Evolutionary conservation across 163 green algal species (phyloP), one percentile per base, ranked within the genome.

Genomic region (Dunaliella salina): DNA sequence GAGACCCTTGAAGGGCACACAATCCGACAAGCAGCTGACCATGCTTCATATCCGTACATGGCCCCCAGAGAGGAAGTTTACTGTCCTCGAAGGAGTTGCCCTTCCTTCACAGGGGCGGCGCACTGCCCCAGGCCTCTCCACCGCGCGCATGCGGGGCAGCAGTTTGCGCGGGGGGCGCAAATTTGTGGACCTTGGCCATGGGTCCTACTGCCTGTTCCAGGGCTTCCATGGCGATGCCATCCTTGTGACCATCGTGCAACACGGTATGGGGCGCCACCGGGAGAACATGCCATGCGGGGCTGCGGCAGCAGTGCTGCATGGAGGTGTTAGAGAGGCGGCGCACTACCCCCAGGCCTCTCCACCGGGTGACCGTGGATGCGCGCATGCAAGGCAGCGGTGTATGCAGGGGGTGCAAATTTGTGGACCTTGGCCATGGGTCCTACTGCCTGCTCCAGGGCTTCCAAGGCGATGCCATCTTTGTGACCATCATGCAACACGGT

Each of bases 211-310:
- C 71, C 0, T 35, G 33, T 33, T 93, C 90, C n/a, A 93, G 85
- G 13, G 80, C 30, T 8, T 85, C 69, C 24, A 92, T 67, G 26
- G 88, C 57, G 0, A 93, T 80, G 22, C 90, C 91, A 20, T 72
- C 80, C 1, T 32, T 35, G 25, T 75, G 63, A 12, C 29, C 35
- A 30, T n/a, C 22, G 1, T 95, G 91, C 34, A 96, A 75, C 25
- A 88, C 83, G 24, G 86, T 80, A 50, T 92, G 87, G 0, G 89
- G 89, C 72, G 84, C 80, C 5, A 95, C 86, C 32, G 92, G 91
- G 8, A 96, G 87, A n/a, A 93, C 91, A 82, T 96, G 93, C 84
- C 94, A 82, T 45, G 79, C 79, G 3, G 79, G 79, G 79, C 79
- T 33, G 12, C 79, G 32, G 79, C 79, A 82, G 90, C 59, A 75